Conservation (phyloP, 306 rosid genomes). For the Senna siamea region DNA sequence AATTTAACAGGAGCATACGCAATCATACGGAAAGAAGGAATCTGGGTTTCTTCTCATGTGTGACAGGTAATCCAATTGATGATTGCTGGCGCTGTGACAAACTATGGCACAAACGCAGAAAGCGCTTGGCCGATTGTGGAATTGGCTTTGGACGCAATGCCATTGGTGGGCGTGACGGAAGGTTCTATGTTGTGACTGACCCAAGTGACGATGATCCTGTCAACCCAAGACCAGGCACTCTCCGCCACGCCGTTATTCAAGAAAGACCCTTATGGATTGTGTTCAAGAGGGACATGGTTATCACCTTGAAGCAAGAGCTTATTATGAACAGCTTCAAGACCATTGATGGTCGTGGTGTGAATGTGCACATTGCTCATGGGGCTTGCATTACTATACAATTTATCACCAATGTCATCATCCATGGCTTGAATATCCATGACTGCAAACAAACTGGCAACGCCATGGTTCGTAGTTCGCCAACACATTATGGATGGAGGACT, state of each 20-base stretch:
- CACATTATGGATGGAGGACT: constrained; percentile 94
- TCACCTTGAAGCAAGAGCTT: constrained; percentile 86
- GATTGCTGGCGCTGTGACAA: constrained; percentile 98
- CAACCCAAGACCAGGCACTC: constrained; percentile 82
- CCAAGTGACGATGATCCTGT: constrained; percentile 73
- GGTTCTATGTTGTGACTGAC: constrained; percentile 71
- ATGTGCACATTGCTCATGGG: constrained; percentile 90
- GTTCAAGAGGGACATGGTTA: constrained; percentile 96
- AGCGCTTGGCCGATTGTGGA: constrained; percentile 75
- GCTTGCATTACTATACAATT: constrained; percentile 89
- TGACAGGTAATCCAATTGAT: constrained; percentile 88
- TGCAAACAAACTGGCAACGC: constrained; percentile 93
- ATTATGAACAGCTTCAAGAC: constrained; percentile 98
- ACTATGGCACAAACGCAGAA: constrained; percentile 70
- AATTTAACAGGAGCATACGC: constrained; percentile 63
- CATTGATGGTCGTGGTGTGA: constrained; percentile 86
- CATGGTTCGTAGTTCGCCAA: constrained; percentile 93
- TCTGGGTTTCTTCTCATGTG: constrained; percentile 82
- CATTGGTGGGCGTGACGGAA: constrained; percentile 88
- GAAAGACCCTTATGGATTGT: constrained; percentile 92
- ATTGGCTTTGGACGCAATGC: constrained; percentile 96
- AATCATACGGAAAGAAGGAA: constrained; percentile 76
- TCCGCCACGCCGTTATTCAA: constrained; percentile 92
- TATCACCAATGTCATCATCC: constrained; percentile 84
- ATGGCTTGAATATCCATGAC: constrained; percentile 83